A percentile compares a stretch with the other conserved stretches of the same genome.
Evolutionary conservation across 208 protist genomes (phyloP).

Genomic region (Acanthamoeba triangularis): DNA sequence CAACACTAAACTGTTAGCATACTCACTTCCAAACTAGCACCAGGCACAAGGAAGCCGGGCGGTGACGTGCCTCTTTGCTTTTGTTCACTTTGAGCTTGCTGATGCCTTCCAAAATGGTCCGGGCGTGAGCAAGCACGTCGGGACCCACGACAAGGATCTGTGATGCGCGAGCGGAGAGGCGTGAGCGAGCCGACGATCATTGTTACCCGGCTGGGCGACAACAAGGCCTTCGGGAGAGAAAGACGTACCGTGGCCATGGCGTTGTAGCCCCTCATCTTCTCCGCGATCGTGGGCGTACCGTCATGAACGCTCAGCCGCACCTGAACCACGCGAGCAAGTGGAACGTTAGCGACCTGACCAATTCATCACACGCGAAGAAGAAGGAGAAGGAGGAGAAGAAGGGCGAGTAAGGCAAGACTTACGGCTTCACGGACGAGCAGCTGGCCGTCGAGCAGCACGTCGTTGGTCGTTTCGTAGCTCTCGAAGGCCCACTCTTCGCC

Average conservation of each 20-base stretch:
- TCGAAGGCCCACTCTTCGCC: constrained; percentile 57
- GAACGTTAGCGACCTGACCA: background rate
- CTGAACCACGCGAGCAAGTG: background rate
- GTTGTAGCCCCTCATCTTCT: constrained; percentile 53
- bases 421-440: constrained; percentile 43
- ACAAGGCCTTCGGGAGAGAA: too few species aligned
- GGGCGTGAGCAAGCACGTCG: background rate
- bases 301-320: constrained; percentile 29
- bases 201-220: too few species aligned
- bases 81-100: constrained; percentile 9
- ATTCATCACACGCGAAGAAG: background rate
- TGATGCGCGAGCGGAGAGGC: too few species aligned
- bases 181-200: too few species aligned
- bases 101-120: background rate
- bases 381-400: too few species aligned
- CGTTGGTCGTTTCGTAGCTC: constrained; percentile 35
- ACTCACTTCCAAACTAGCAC: too few species aligned
- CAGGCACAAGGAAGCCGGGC: too few species aligned
- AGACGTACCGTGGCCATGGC: constrained; percentile 66
- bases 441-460: constrained; percentile 25
- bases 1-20: too few species aligned
- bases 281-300: constrained; percentile 9
- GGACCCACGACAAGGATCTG: constrained; percentile 8
- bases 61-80: background rate
- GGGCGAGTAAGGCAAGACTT: background rate